Evolutionary conservation across 2,329 filamentous ascomycete genomes (phyloP).

Genomic region (Aureobasidium vineae): DNA sequence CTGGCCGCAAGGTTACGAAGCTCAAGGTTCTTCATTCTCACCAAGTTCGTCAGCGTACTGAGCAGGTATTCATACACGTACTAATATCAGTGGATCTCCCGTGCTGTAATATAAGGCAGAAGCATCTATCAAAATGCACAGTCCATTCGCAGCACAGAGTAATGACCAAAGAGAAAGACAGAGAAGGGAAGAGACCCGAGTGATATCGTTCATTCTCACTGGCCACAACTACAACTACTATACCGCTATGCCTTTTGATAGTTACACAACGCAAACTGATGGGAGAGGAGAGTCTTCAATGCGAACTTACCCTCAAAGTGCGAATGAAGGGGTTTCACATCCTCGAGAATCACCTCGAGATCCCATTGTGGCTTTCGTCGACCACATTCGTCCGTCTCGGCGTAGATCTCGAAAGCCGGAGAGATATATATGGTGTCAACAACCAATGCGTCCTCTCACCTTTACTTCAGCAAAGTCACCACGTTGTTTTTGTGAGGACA

Average conservation of each 20-base stretch:
- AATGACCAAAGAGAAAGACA: background rate
- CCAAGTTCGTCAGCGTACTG: too few species aligned
- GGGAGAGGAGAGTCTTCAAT: background rate
- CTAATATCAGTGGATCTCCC: background rate
- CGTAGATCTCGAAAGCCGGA: background rate
- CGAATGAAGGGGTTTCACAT: background rate
- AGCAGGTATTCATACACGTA: too few species aligned
- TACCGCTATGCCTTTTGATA: background rate
- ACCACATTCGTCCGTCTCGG: background rate
- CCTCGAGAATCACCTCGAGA: background rate
- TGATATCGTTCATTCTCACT: background rate
- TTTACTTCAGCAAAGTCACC: background rate
- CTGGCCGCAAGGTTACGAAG: too few species aligned
- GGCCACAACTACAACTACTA: background rate
- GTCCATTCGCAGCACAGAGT: background rate
- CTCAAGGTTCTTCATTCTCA: too few species aligned
- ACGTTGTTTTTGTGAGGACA: background rate
- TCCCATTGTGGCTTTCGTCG: background rate
- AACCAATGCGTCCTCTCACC: background rate
- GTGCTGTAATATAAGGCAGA: background rate
- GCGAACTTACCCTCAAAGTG: background rate
- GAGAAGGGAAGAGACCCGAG: background rate
- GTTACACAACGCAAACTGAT: background rate
- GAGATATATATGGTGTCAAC: background rate
- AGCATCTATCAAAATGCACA: background rate